Percentiles rank a stretch among this genome's conserved stretches.
These are phyloP conservation scores for Tricholoma sp. DNA, from an alignment of 768 basidiomycete species.

Conservation along the genomic window DNA sequence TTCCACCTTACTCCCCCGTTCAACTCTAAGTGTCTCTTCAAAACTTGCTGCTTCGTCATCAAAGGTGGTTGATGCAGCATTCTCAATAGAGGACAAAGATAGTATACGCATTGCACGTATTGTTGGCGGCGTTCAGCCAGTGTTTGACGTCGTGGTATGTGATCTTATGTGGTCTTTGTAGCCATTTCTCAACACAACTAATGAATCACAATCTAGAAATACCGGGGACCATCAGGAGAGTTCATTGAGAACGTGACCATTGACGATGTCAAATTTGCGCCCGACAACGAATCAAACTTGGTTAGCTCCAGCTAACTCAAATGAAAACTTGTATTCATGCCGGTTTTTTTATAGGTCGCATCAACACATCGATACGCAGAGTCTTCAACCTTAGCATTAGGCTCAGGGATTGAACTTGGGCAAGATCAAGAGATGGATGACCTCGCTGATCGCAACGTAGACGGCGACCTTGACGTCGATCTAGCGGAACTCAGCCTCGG, in stretches of 20 bases:
- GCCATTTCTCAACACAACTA: background rate
- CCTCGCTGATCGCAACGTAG: conserved; percentile 41
- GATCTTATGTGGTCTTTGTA: conserved; percentile 28
- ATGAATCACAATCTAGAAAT: conserved; percentile 34
- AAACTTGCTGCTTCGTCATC: conserved; percentile 30
- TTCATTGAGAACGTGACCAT: conserved; percentile 49
- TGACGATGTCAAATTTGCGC: conserved; percentile 27
- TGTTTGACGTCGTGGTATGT: conserved; percentile 59
- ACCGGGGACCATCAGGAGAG: conserved; percentile 47
- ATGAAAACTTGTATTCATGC: background rate
- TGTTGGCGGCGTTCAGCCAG: conserved; percentile 49
- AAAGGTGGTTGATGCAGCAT: conserved; percentile 42
- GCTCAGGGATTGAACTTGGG: conserved; percentile 63
- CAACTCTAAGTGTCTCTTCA: conserved; percentile 36
- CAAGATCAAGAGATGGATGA: conserved; percentile 55
- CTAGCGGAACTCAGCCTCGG: conserved; percentile 90
- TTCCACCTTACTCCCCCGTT: conserved; percentile 46
- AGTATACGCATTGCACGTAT: conserved; percentile 49
- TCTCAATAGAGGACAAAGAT: conserved; percentile 35
- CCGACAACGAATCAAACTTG: conserved; percentile 2
- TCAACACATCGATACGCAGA: conserved; percentile 69
- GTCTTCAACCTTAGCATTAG: conserved; percentile 51
- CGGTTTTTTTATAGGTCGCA: conserved; percentile 27
- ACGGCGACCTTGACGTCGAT: conserved; percentile 75
- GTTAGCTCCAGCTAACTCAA: background rate